phyloP scores from a whole-genome alignment of 2,329 filamentous ascomycete genomes.

The Alternaria hordeiaustralica region DNA sequence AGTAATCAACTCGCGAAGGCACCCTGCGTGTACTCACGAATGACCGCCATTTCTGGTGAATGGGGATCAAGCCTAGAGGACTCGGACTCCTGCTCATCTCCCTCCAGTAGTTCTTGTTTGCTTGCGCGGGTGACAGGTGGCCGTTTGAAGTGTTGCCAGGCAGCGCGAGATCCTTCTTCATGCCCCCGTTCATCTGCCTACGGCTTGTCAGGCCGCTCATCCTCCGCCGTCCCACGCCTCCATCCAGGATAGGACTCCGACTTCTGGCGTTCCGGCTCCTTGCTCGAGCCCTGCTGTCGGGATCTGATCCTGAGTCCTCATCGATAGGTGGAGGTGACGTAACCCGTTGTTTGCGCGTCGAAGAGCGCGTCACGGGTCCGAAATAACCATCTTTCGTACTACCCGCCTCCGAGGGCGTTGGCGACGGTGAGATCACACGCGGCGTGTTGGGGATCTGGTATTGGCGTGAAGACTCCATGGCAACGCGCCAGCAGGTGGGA shows the following conservation, averaged over 20 bases:
- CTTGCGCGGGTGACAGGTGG: slow-evolving; percentile 70
- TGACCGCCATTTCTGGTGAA: slow-evolving; percentile 87
- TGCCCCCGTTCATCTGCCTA: slow-evolving; percentile 44
- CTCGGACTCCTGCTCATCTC: slow-evolving; percentile 91
- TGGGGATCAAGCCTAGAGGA: slow-evolving; percentile 90
- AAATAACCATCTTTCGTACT: slow-evolving; percentile 67
- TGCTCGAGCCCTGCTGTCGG: slow-evolving; percentile 67
- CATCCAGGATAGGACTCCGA: slow-evolving; percentile 66
- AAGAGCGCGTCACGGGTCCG: slow-evolving; percentile 79
- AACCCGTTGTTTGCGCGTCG: slow-evolving; percentile 64
- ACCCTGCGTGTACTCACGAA: slow-evolving; percentile 64
- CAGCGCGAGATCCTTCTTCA: slow-evolving; percentile 51
- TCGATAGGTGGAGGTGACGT: slow-evolving; percentile 66
- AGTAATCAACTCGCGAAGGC: slow-evolving; percentile 5
- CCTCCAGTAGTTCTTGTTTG: slow-evolving; percentile 77
- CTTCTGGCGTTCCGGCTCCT: slow-evolving; percentile 57
- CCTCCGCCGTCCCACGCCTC: slow-evolving; percentile 49
- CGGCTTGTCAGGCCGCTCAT: slow-evolving; percentile 61
- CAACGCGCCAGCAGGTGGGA: slow-evolving; percentile 44
- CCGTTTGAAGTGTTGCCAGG: slow-evolving; percentile 63
- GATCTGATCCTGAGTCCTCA: slow-evolving; percentile 64
- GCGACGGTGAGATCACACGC: slow-evolving; percentile 88
- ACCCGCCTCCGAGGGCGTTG: slow-evolving; percentile 56
- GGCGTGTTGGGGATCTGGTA: slow-evolving; percentile 76
- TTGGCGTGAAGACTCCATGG: slow-evolving; percentile 56